These are phyloP conservation scores for Lanmaoa pseudosensibilis DNA, from an alignment of 768 basidiomycete genomes.

Conservation along the genomic window DNA sequence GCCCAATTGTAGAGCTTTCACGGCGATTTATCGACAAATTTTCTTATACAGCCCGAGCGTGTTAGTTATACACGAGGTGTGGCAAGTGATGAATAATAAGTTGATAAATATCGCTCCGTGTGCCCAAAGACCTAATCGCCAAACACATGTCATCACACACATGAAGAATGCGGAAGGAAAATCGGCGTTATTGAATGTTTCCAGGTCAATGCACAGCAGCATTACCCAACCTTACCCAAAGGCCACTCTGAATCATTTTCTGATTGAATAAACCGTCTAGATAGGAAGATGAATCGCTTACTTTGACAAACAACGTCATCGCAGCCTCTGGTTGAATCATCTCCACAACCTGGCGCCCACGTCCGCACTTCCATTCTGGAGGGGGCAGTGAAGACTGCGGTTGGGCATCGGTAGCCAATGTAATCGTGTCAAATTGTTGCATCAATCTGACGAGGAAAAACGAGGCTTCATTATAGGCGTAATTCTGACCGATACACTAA, in stretches of 20 bases:
- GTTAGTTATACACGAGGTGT: conserved; percentile 10
- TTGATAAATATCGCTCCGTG: conserved; percentile 12
- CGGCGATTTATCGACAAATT: neutral
- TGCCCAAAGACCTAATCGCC: neutral
- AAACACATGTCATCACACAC: neutral
- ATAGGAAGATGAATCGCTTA: conserved; percentile 30
- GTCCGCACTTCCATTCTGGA: conserved; percentile 46
- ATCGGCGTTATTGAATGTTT: neutral
- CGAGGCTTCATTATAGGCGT: conserved; percentile 75
- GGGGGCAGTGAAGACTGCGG: conserved; percentile 64
- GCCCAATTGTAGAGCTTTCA: neutral
- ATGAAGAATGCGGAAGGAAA: neutral
- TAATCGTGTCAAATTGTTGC: conserved; percentile 61
- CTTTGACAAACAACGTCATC: conserved; percentile 68
- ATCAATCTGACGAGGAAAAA: conserved; percentile 68
- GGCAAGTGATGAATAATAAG: conserved; percentile 12
- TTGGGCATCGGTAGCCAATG: conserved; percentile 60
- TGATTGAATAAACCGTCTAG: conserved; percentile 1
- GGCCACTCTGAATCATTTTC: conserved; percentile 44
- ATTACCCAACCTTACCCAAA: conserved; percentile 55
- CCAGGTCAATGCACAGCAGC: conserved; percentile 13
- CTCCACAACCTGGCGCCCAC: conserved; percentile 54
- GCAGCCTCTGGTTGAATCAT: conserved; percentile 62
- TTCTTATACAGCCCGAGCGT: neutral
- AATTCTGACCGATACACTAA: conserved; percentile 72